Conservation (phyloP, 352 stramenopile species). For the Hyaloperonospora arabidopsidis region DNA sequence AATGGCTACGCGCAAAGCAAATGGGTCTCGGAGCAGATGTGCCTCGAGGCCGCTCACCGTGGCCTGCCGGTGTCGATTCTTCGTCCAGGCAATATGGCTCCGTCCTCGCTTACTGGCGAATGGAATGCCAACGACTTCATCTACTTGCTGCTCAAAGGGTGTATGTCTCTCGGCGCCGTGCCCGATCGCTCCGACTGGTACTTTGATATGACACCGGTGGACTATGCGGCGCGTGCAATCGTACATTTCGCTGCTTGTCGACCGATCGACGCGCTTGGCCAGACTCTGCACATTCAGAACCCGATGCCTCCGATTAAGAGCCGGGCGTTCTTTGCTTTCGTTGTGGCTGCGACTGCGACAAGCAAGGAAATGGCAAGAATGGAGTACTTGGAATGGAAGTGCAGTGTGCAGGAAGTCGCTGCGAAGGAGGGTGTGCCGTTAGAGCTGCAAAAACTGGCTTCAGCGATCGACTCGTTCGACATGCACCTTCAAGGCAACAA, state of each 20-base stretch:
- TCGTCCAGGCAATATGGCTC: constrained; percentile 86
- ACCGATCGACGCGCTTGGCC: constrained; percentile 44
- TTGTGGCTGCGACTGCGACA: constrained; percentile 20
- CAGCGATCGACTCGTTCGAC: constrained; percentile 59
- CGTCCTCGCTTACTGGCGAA: constrained; percentile 42
- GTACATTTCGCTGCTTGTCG: constrained; percentile 62
- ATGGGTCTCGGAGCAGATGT: constrained; percentile 88
- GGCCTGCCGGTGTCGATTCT: constrained; percentile 84
- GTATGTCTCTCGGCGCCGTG: constrained; percentile 47
- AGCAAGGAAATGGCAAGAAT: constrained; percentile 24
- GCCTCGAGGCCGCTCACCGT: constrained; percentile 60
- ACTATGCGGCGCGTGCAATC: constrained; percentile 85
- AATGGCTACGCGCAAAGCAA: constrained; percentile 88
- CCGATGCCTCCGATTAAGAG: constrained; percentile 32
- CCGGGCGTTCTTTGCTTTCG: constrained; percentile 43
- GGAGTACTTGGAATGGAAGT: constrained; percentile 39
- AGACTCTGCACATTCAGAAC: constrained; percentile 77
- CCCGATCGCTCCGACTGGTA: constrained; percentile 61
- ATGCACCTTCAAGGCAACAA: constrained; percentile 56
- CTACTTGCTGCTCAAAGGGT: constrained; percentile 82
- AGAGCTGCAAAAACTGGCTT: constrained; percentile 51
- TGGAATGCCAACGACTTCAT: constrained; percentile 89
- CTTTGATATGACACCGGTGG: constrained; percentile 89
- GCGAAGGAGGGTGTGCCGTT: constrained; percentile 21
- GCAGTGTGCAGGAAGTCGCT: constrained; percentile 22